Conservation (phyloP, 2,329 filamentous ascomycete species). For the Hypomyces rosellus region DNA sequence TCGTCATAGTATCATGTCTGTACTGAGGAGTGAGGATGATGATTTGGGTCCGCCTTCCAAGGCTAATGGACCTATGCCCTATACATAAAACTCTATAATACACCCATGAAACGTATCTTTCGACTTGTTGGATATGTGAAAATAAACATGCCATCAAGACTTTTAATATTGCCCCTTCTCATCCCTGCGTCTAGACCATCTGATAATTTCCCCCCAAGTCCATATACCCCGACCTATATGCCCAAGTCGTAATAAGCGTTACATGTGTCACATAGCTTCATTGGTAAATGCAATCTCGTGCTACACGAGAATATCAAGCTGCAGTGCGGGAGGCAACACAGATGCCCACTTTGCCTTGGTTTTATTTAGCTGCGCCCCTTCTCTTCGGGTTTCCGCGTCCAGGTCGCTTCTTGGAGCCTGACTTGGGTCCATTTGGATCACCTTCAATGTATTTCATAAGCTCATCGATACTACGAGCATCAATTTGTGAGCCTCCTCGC, state of each 20-base stretch:
- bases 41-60: neutral
- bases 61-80: neutral
- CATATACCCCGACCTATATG: constrained; percentile 2
- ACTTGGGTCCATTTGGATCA: constrained; percentile 45
- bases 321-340: no score
- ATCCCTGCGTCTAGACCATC: no score
- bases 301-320: no score
- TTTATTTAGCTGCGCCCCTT: constrained; percentile 29
- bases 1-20: no score
- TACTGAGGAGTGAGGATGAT: neutral
- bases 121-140: neutral
- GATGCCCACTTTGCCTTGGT: neutral
- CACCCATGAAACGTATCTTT: neutral
- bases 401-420: constrained; percentile 48
- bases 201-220: neutral
- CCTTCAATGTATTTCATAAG: constrained; percentile 93
- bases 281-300: neutral
- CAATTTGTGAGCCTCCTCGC: constrained; percentile 40
- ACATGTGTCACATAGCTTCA: neutral
- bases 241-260: constrained; percentile 6
- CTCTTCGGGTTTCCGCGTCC: constrained; percentile 51
- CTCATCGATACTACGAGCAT: constrained; percentile 85
- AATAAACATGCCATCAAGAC: neutral
- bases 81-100: constrained; percentile 8
- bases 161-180: neutral